Conservation (phyloP, 2,329 filamentous ascomycete genomes). For the Scorias spongiosa region DNA sequence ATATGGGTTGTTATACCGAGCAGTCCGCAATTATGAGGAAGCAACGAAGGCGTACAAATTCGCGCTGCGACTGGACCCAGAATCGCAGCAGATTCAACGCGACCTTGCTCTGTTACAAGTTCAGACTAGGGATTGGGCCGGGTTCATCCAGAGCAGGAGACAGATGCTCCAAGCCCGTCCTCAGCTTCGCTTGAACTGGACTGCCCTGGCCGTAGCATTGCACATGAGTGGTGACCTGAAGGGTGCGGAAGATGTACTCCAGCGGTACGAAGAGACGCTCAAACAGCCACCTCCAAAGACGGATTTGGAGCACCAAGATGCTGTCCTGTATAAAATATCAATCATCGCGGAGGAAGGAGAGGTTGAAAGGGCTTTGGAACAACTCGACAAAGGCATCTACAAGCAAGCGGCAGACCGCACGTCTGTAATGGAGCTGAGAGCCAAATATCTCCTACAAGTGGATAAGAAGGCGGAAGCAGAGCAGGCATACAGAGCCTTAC, state of each 20-base stretch:
- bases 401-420: slow-evolving; percentile 72
- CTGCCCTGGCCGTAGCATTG: slow-evolving; percentile 83
- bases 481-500: slow-evolving; percentile 61
- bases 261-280: slow-evolving; percentile 83
- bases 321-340: slow-evolving; percentile 84
- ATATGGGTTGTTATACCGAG: slow-evolving; percentile 83
- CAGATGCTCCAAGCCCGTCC: slow-evolving; percentile 78
- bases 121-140: slow-evolving; percentile 90
- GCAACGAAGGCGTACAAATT: slow-evolving; percentile 99
- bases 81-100: slow-evolving; percentile 82
- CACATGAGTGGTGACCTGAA: slow-evolving; percentile 74
- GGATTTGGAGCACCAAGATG: slow-evolving; percentile 88
- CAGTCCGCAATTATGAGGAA: slow-evolving; percentile 95
- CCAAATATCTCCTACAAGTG: slow-evolving; percentile 68
- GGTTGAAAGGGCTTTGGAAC: slow-evolving; percentile 65
- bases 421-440: slow-evolving; percentile 70
- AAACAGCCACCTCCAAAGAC: slow-evolving; percentile 61
- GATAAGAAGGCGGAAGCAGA: slow-evolving; percentile 65
- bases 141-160: slow-evolving; percentile 78
- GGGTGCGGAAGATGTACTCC: slow-evolving; percentile 81
- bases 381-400: slow-evolving; percentile 55
- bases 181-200: slow-evolving; percentile 83
- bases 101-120: slow-evolving; percentile 87
- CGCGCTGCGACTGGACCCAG: slow-evolving; percentile 82
- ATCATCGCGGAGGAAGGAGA: slow-evolving; percentile 87